These are phyloP conservation scores for Leccinum uliginosum DNA, from an alignment of 768 basidiomycete genomes.

Conservation along the genomic window DNA sequence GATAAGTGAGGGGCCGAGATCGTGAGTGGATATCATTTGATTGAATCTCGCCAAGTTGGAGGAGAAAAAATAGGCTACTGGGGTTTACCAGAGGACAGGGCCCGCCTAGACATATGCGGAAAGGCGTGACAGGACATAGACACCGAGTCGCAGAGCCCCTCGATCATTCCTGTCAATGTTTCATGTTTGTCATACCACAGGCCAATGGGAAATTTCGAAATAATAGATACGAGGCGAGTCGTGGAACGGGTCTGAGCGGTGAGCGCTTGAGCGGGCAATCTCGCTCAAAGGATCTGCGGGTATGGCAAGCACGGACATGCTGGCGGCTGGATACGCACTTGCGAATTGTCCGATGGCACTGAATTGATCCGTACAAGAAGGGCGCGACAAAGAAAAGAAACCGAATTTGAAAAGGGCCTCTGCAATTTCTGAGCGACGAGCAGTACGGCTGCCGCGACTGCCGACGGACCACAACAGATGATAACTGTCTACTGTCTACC, in stretches of 20 bases:
- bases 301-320: neutral
- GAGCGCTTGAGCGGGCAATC: neutral
- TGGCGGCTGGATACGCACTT: neutral
- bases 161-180: conserved; percentile 44
- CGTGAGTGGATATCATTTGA: conserved; percentile 1
- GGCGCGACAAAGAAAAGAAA: conserved; percentile 3
- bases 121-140: conserved; percentile 20
- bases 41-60: conserved; percentile 6
- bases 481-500: conserved; percentile 11
- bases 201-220: conserved; percentile 11
- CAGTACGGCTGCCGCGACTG: conserved; percentile 19
- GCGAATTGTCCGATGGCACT: neutral
- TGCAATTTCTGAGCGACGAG: conserved; percentile 20
- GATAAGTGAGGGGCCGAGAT: conserved; percentile 7
- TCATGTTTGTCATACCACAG: conserved; percentile 34
- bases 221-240: conserved; percentile 6
- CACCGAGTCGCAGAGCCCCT: conserved; percentile 24
- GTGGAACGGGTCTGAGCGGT: neutral
- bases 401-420: conserved; percentile 25
- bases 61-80: conserved; percentile 25
- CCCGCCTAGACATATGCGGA: conserved; percentile 36
- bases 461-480: conserved; percentile 23
- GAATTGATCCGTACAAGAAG: neutral
- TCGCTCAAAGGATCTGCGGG: conserved; percentile 1
- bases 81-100: conserved; percentile 37